A percentile compares a stretch with the other conserved stretches of the same genome.
phyloP scores from a whole-genome alignment of 805 yeast genomes.

The Teunomyces kruisii region DNA sequence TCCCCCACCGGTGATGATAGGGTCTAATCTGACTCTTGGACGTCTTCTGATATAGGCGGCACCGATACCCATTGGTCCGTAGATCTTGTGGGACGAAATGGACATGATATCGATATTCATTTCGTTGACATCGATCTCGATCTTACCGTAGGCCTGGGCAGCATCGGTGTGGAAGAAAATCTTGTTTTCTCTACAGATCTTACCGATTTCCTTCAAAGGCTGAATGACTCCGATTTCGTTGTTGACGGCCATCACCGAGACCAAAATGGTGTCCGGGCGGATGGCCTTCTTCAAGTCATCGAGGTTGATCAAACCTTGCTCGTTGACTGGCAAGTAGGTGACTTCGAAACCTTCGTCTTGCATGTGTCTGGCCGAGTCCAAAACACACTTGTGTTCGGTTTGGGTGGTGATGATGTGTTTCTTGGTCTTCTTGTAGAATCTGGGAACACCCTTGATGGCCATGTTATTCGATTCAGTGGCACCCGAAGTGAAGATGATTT shows the following conservation, averaged over 20 bases:
- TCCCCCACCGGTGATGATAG: constrained; percentile 96
- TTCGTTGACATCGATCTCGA: constrained; percentile 88
- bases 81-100: constrained; percentile 92
- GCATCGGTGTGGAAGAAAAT: constrained; percentile 97
- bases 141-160: constrained; percentile 96
- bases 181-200: constrained; percentile 79
- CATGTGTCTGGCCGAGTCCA: constrained; percentile 91
- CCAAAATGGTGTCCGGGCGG: constrained; percentile 86
- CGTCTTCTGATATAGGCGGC: constrained; percentile 95
- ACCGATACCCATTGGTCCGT: constrained; percentile 98
- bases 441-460: constrained; percentile 93
- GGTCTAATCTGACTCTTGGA: constrained; percentile 96
- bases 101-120: constrained; percentile 92
- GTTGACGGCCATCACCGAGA: constrained; percentile 95
- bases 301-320: constrained; percentile 76
- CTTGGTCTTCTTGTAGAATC: constrained; percentile 87
- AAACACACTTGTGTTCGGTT: constrained; percentile 98
- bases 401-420: constrained; percentile 93
- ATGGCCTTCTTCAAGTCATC: constrained; percentile 79
- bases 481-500: constrained; percentile 94
- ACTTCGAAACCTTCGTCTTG: constrained; percentile 97
- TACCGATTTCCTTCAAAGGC: constrained; percentile 92
- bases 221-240: constrained; percentile 98
- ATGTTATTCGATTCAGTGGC: constrained; percentile 97
- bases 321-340: constrained; percentile 82